A percentile compares a stretch with the other conserved stretches of the same genome.
Conservation (phyloP, 2,329 filamentous ascomycete genomes). For the Pestalotiopsis sp. region DNA sequence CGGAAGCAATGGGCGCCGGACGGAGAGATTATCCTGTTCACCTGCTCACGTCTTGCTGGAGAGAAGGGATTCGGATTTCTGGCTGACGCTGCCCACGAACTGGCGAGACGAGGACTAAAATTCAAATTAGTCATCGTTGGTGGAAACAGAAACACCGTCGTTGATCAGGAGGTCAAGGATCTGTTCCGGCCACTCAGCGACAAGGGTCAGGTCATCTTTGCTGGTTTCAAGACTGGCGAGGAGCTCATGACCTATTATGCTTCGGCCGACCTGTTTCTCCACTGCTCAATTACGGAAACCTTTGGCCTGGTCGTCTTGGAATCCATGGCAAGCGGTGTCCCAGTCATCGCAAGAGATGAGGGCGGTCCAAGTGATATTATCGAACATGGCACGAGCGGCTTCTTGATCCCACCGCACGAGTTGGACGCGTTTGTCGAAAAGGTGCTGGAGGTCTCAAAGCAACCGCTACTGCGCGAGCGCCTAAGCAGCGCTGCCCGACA, state of each 20-base stretch:
- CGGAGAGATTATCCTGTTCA: constrained; percentile 66
- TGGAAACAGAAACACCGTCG: constrained; percentile 65
- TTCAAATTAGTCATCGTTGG: constrained; percentile 71
- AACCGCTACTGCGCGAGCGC: constrained; percentile 42
- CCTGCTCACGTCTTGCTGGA: constrained; percentile 67
- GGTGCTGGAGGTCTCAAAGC: constrained; percentile 50
- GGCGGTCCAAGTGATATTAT: constrained; percentile 72
- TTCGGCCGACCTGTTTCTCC: constrained; percentile 69
- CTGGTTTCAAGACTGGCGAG: constrained; percentile 63
- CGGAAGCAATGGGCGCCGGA: constrained; percentile 59
- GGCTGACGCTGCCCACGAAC: constrained; percentile 53
- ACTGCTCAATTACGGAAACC: constrained; percentile 73
- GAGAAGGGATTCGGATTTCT: constrained; percentile 75
- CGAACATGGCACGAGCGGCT: constrained; percentile 60
- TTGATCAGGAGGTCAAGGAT: constrained; percentile 63
- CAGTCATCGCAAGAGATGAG: constrained; percentile 69
- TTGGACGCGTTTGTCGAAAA: constrained; percentile 59
- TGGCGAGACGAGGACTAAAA: constrained; percentile 56
- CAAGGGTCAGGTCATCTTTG: constrained; percentile 63
- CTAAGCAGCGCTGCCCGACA: constrained; percentile 53
- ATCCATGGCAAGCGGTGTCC: constrained; percentile 71
- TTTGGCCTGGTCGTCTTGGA: constrained; percentile 73
- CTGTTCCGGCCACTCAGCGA: constrained; percentile 55
- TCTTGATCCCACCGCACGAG: constrained; percentile 61
- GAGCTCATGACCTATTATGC: constrained; percentile 69